Percentiles rank a stretch among this genome's conserved stretches.
phyloP scores from a whole-genome alignment of 805 yeast species.

The Candida maesae region DNA sequence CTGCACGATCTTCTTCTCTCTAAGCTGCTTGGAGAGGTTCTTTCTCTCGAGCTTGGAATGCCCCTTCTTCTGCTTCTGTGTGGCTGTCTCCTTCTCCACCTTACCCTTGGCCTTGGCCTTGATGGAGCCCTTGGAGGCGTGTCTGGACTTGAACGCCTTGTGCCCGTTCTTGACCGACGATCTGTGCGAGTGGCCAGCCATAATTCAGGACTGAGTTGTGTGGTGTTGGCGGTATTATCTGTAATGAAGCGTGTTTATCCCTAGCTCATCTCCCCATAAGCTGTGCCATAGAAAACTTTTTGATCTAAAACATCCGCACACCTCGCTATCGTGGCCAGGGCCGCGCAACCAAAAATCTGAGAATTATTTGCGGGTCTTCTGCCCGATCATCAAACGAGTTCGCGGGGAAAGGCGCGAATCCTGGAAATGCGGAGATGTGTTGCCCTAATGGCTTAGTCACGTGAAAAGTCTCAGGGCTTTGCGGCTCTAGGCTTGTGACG shows the following conservation, averaged over 20 bases:
- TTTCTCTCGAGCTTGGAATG: slow-evolving; percentile 62
- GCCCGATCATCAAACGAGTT: slow-evolving; percentile 12
- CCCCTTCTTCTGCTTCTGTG: slow-evolving; percentile 29
- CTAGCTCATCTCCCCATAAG: neutral
- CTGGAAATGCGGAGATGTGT: neutral
- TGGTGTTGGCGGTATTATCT: neutral
- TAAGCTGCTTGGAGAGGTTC: slow-evolving; percentile 73
- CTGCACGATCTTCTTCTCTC: slow-evolving; percentile 63
- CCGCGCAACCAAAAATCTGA: no score
- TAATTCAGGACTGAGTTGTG: slow-evolving; percentile 18
- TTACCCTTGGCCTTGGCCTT: slow-evolving; percentile 83
- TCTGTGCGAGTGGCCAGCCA: slow-evolving; percentile 84
- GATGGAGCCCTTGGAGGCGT: slow-evolving; percentile 82
- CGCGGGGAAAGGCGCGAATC: no score
- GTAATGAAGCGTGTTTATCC: neutral
- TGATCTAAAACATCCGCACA: slow-evolving; percentile 5
- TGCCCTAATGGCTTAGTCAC: slow-evolving; percentile 11
- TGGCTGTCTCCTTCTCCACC: slow-evolving; percentile 60
- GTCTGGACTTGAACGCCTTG: slow-evolving; percentile 88
- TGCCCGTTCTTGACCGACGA: slow-evolving; percentile 79
- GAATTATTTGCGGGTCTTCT: no score
- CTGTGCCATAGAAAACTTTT: slow-evolving; percentile 11
- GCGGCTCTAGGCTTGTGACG: no score
- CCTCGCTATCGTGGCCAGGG: slow-evolving; percentile 6
- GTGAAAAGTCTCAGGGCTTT: slow-evolving; percentile 10